These are phyloP conservation scores for Stephania cephalantha DNA, from an alignment of 164 flowering plant species.

Conservation along the genomic window DNA sequence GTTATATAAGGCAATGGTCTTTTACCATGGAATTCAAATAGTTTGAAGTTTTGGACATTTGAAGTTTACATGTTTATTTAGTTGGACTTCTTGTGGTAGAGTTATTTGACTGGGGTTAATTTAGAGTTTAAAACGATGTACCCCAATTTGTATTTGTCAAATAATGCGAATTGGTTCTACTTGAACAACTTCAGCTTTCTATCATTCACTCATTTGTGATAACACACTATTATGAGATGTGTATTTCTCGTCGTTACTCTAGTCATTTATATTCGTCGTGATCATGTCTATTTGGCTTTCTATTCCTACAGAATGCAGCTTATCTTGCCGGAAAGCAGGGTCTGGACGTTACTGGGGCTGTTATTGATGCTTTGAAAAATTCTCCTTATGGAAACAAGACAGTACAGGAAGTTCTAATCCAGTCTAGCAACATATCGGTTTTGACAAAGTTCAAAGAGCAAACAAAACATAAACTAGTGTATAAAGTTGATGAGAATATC, in stretches of 20 bases:
- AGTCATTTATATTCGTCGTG: neutral
- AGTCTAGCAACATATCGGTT: constrained; percentile 66
- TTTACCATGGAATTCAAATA: neutral
- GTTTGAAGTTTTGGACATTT: neutral
- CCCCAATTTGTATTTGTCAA: too few relatives aligned
- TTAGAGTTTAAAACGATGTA: too few relatives aligned
- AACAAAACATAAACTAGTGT: constrained; percentile 51
- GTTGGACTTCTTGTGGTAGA: neutral
- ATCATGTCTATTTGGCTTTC: neutral
- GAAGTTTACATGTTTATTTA: neutral
- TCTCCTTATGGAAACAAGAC: constrained; percentile 49
- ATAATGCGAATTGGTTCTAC: neutral
- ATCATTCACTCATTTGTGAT: neutral
- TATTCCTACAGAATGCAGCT: constrained; percentile 63
- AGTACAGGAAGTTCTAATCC: constrained; percentile 50
- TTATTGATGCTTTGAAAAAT: constrained; percentile 42
- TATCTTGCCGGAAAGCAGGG: constrained; percentile 65
- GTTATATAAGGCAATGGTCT: neutral
- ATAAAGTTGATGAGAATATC: constrained; percentile 49
- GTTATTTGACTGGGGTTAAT: too few relatives aligned
- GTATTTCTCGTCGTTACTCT: neutral
- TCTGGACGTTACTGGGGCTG: constrained; percentile 45
- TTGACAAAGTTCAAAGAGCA: constrained; percentile 40
- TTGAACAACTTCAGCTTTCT: too few relatives aligned
- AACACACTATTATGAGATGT: neutral